Base-by-base conservation (phyloP, 208 protist genomes). In the Polymyxa betae region DNA sequence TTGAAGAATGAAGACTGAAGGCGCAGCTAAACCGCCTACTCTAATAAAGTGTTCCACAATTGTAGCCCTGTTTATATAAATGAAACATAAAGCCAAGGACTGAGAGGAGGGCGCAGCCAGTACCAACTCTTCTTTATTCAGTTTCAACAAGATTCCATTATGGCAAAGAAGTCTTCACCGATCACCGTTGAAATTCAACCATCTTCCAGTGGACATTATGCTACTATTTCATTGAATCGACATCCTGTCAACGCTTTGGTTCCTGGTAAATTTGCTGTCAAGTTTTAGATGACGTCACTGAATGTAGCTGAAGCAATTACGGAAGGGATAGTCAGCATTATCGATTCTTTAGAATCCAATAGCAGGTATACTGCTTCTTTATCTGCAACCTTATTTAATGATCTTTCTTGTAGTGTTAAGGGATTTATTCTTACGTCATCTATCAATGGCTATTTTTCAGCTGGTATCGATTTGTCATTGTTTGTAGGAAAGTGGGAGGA, bases 401-500 rank as follows among this genome's bases (percentile, higher is more conserved):
- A 5, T 29, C 24, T 60, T 24, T 24, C 49, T 60, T 24, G 5
- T 24, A 60, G 49, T 35, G 72, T 82, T 12, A 82, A 82, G 35
- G 72, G 72, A n/a, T 82, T 82, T n/a, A 35, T 82, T 20, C 16
- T 82, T 40, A 82, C 72, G 16, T 82, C 72, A 5, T 40, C 72
- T 20, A 5, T 82, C n/a, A 5, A 5, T 5, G 72, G 72, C 72
- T 40, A 38, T 5, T 82, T 82, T 43, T 82, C 16, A 20, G 72
- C 72, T 82, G 72, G 72, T 20, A 82, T 82, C 5, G 72, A 82
- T 43, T n/a, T 82, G 5, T 35, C 5, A 12, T 43, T 82, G 72
- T 82, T 82, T 82, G 16, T 82, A 20, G 72, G 16, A 5, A n/a
- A 82, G 35, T 38, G 10, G 16, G 5, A 5, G n/a, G 35, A 20